These are phyloP conservation scores for Silybum marianum DNA, from an alignment of 129 eudicot species.

Conservation along the genomic window DNA sequence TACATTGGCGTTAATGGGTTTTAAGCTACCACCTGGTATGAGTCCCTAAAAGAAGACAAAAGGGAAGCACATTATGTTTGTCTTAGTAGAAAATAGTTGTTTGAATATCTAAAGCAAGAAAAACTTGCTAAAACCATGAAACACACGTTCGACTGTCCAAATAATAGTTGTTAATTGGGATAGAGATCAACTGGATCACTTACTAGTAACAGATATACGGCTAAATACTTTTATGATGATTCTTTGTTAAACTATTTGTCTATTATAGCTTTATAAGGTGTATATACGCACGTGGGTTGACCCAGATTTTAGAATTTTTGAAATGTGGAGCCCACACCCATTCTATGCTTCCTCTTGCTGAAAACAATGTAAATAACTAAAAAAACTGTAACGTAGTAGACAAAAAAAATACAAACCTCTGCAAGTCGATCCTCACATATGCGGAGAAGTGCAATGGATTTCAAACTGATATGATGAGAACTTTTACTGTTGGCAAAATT, in stretches of 20 bases:
- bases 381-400: neutral
- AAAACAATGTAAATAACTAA: neutral
- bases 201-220: neutral
- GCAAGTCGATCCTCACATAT: conserved; percentile 99
- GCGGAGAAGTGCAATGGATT: conserved; percentile 97
- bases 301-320: neutral
- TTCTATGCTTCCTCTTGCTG: neutral
- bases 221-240: neutral
- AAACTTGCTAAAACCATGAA: neutral
- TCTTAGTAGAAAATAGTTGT: neutral
- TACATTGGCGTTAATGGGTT: conserved; percentile 47
- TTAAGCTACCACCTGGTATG: conserved; percentile 78
- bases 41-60: conserved; percentile 59
- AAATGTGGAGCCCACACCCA: neutral
- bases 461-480: conserved; percentile 84
- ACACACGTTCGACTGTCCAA: neutral
- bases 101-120: neutral
- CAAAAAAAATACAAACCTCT: conserved; percentile 66
- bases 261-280: neutral
- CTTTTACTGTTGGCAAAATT: conserved; percentile 88
- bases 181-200: neutral
- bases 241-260: neutral
- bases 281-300: neutral
- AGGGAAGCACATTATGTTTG: neutral
- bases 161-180: neutral